Evolutionary conservation across 768 basidiomycete species (phyloP).

Genomic region (Podaxis sp.): DNA sequence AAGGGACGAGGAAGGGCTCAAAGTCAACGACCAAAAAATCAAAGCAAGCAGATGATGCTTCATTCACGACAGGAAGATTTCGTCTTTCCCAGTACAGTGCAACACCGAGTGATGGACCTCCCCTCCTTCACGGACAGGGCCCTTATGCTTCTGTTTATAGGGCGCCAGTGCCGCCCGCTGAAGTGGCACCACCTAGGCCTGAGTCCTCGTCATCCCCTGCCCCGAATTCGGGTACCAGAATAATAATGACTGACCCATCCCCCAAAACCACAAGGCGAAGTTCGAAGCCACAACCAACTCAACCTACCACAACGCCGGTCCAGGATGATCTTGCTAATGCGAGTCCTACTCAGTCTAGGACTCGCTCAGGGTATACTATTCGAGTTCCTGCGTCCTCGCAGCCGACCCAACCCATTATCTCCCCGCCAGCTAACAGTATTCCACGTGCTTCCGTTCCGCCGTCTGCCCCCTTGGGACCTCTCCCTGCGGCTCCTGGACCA

Average conservation of each 20-base stretch:
- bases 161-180: conserved; percentile 3
- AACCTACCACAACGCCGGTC: neutral
- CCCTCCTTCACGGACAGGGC: conserved; percentile 34
- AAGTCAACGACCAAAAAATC: conserved; percentile 8
- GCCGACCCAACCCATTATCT: neutral
- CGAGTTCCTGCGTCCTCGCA: conserved; percentile 1
- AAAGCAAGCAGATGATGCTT: conserved; percentile 9
- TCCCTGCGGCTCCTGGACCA: neutral
- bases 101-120: conserved; percentile 30
- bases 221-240: conserved; percentile 3
- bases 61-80: conserved; percentile 36
- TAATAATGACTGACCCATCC: neutral
- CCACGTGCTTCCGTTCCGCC: neutral
- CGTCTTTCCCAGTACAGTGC: conserved; percentile 42
- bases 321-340: conserved; percentile 4
- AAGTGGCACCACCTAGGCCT: conserved; percentile 11
- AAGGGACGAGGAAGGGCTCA: conserved; percentile 26
- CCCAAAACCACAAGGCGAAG: neutral
- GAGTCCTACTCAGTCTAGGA: conserved; percentile 1
- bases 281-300: conserved; percentile 5
- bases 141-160: conserved; percentile 44
- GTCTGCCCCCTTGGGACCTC: neutral
- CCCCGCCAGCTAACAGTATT: neutral
- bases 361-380: conserved; percentile 3
- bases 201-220: neutral